Evolutionary conservation across 2,329 filamentous ascomycete species (phyloP).

Genomic region (Sporothrix schenckii): DNA sequence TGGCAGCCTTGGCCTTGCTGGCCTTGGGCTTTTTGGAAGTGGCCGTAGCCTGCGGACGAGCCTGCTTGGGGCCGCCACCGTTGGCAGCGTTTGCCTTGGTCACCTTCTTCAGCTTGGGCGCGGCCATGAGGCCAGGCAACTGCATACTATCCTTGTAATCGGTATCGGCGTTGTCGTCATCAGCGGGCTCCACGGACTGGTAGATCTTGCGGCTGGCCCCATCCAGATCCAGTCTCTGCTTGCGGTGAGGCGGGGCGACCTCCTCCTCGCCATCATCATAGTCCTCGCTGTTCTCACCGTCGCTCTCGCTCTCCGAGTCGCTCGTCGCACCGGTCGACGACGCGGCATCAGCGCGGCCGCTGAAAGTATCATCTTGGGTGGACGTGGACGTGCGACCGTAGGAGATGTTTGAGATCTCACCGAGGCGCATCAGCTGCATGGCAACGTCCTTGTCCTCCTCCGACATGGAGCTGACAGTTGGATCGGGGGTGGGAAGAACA

Average conservation of each 20-base stretch:
- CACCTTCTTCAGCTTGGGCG: constrained; percentile 49
- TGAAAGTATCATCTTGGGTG: constrained; percentile 90
- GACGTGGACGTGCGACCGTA: constrained; percentile 92
- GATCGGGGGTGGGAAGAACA: constrained; percentile 82
- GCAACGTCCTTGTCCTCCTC: constrained; percentile 94
- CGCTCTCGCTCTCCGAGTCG: constrained; percentile 71
- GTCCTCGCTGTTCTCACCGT: constrained; percentile 69
- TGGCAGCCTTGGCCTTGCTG: constrained; percentile 44
- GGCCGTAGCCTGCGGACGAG: constrained; percentile 15
- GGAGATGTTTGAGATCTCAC: constrained; percentile 90
- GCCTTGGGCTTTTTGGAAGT: constrained; percentile 52
- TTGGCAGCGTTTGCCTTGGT: constrained; percentile 47
- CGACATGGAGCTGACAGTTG: constrained; percentile 97
- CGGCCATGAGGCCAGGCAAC: constrained; percentile 40
- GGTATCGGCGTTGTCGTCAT: constrained; percentile 62
- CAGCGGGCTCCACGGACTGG: constrained; percentile 52
- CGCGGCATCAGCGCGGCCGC: constrained; percentile 80
- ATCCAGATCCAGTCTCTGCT: constrained; percentile 57
- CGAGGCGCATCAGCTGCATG: constrained; percentile 92
- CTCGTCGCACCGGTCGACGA: constrained; percentile 86
- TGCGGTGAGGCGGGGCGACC: constrained; percentile 57
- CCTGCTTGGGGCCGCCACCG: constrained; percentile 45
- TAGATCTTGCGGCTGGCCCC: constrained; percentile 53
- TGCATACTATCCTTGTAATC: constrained; percentile 53
- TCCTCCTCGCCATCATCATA: constrained; percentile 62